Conservation (phyloP, 2,329 filamentous ascomycete genomes). For the Penicillium griseofulvum region DNA sequence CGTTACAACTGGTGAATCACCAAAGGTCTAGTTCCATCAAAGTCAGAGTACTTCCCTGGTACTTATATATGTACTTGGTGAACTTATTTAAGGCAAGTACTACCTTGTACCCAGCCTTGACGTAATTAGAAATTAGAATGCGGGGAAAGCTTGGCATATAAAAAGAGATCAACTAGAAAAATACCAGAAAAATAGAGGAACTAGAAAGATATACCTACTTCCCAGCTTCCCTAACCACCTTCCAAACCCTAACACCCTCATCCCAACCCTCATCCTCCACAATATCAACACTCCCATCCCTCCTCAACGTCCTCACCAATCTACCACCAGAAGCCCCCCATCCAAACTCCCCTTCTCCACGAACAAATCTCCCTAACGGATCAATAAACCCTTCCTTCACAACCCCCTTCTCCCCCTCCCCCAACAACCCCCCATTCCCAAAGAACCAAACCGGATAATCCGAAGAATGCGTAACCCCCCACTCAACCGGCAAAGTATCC, state of each 20-base stretch:
- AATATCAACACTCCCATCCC: slow-evolving; percentile 47
- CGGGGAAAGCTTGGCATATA: slow-evolving; percentile 23
- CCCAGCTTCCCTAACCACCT: slow-evolving; percentile 26
- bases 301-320: slow-evolving; percentile 46
- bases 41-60: background rate
- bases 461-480: slow-evolving; percentile 55
- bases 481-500: slow-evolving; percentile 42
- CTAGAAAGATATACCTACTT: no score
- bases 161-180: background rate
- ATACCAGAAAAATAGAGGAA: no score
- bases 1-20: background rate
- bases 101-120: slow-evolving; percentile 8
- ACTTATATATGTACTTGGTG: background rate
- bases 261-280: slow-evolving; percentile 49
- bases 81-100: background rate
- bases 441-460: slow-evolving; percentile 58
- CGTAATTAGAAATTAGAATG: slow-evolving; percentile 20
- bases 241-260: slow-evolving; percentile 51
- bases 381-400: slow-evolving; percentile 32
- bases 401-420: slow-evolving; percentile 45
- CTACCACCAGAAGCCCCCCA: slow-evolving; percentile 30
- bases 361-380: slow-evolving; percentile 31
- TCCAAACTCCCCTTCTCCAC: slow-evolving; percentile 20
- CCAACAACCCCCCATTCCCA: slow-evolving; percentile 48
- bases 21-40: background rate